Conservation (phyloP, 2,329 filamentous ascomycete species). For the Trichoderma citrinoviride region DNA sequence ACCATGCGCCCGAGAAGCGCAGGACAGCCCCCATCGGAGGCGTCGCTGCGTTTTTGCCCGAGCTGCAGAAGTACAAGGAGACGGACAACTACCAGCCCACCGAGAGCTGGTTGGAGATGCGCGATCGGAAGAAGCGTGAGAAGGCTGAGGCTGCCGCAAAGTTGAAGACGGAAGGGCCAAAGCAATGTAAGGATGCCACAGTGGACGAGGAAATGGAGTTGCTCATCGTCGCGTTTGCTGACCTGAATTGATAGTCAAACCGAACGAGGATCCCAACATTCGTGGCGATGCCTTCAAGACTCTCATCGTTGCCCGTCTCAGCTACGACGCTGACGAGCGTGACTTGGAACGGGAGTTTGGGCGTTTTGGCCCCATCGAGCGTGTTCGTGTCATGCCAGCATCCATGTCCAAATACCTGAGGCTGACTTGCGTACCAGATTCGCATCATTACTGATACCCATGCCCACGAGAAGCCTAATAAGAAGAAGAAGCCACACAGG, state of each 20-base stretch:
- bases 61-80: slow-evolving; percentile 73
- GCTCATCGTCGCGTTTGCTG: slow-evolving; percentile 21
- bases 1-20: slow-evolving; percentile 79
- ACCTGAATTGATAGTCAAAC: slow-evolving; percentile 60
- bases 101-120: slow-evolving; percentile 88
- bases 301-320: slow-evolving; percentile 84
- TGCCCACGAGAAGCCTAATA: slow-evolving; percentile 65
- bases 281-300: slow-evolving; percentile 94
- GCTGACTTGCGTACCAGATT: slow-evolving; percentile 55
- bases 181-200: slow-evolving; percentile 52
- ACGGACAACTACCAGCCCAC: slow-evolving; percentile 75
- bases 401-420: neutral
- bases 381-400: slow-evolving; percentile 53
- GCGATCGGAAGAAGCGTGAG: slow-evolving; percentile 79
- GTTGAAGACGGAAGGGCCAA: slow-evolving; percentile 60
- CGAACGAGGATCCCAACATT: slow-evolving; percentile 80
- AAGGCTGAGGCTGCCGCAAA: slow-evolving; percentile 68
- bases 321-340: slow-evolving; percentile 83
- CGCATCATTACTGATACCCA: slow-evolving; percentile 80
- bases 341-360: slow-evolving; percentile 93
- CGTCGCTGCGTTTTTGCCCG: slow-evolving; percentile 70
- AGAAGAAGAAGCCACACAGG: slow-evolving; percentile 76
- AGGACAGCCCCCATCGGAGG: slow-evolving; percentile 71
- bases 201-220: neutral
- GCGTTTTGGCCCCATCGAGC: slow-evolving; percentile 89